Percentiles rank a stretch among this genome's conserved stretches.
phyloP scores from a whole-genome alignment of 768 basidiomycete genomes.

The Naematelia aurantialba region DNA sequence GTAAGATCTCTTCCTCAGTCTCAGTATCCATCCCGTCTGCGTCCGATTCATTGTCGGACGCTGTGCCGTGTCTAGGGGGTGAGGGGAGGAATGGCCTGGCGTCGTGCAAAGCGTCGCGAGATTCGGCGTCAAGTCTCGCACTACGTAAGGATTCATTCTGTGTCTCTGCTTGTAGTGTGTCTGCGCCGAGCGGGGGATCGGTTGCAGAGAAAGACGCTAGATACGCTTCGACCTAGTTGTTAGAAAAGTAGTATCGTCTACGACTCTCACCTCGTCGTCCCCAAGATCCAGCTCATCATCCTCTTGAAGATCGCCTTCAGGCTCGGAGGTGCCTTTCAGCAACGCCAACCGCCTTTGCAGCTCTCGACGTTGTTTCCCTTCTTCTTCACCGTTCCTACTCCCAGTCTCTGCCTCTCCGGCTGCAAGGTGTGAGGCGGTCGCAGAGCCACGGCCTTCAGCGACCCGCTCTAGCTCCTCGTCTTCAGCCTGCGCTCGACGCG shows the following conservation, averaged over 20 bases:
- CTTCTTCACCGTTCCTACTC: background rate
- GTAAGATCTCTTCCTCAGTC: constrained; percentile 17
- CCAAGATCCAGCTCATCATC: constrained; percentile 2
- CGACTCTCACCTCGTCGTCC: background rate
- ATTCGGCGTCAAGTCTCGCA: background rate
- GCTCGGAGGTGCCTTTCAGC: background rate
- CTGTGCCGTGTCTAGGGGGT: background rate
- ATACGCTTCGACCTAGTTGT: constrained; percentile 10
- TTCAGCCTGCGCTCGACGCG: constrained; percentile 17
- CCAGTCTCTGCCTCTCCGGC: background rate
- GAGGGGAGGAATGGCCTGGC: background rate
- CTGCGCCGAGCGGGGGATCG: too few species aligned
- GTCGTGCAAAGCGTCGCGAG: background rate
- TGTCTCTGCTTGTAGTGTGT: background rate
- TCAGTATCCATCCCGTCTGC: constrained; percentile 9
- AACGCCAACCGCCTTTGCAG: background rate
- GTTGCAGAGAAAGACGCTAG: background rate
- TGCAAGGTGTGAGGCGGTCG: background rate
- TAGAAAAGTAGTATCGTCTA: background rate
- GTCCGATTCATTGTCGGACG: background rate
- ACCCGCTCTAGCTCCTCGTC: constrained; percentile 32
- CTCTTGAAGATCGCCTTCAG: background rate
- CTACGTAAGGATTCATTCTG: background rate
- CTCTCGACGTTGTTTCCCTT: background rate
- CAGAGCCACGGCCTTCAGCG: constrained; percentile 19